These are phyloP conservation scores for Echinochloa phyllopogon DNA, from an alignment of 176 grass and related monocot species.

Conservation along the genomic window DNA sequence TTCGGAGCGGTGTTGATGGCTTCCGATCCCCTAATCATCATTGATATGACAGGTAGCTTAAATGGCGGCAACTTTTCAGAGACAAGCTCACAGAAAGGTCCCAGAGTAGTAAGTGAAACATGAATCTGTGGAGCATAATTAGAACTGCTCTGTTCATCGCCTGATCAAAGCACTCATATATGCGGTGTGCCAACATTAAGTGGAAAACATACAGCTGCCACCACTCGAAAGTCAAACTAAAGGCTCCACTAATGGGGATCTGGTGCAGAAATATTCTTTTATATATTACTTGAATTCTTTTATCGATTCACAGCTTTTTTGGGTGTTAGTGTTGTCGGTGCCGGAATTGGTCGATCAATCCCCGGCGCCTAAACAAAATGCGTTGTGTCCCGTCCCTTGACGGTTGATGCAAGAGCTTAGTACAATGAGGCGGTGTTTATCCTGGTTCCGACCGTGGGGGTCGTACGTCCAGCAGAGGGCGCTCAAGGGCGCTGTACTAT, in stretches of 20 bases:
- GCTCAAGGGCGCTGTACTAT: too few relatives aligned
- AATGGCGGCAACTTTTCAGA: conserved; percentile 29
- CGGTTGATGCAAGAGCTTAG: too few relatives aligned
- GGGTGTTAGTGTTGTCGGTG: too few relatives aligned
- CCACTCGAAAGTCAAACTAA: neutral
- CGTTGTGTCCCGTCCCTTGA: too few relatives aligned
- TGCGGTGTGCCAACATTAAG: neutral
- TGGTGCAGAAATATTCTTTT: neutral
- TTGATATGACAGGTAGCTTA: conserved; percentile 22
- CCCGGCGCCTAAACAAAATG: too few relatives aligned
- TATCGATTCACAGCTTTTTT: too few relatives aligned
- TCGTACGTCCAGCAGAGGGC: too few relatives aligned
- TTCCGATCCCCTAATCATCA: conserved; percentile 12
- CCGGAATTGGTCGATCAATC: too few relatives aligned
- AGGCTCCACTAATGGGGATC: neutral
- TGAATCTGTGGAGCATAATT: conserved; percentile 32
- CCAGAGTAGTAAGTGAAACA: conserved; percentile 12
- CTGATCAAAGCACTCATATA: neutral
- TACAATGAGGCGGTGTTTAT: too few relatives aligned
- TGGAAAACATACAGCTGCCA: conserved; percentile 38
- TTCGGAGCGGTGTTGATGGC: conserved; percentile 31
- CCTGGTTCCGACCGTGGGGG: too few relatives aligned
- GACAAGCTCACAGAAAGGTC: conserved; percentile 28
- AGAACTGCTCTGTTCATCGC: conserved; percentile 11
- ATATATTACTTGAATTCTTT: neutral